Percentiles rank a stretch among this genome's conserved stretches.
Evolutionary conservation across 768 basidiomycete species (phyloP).

Genomic region (Russula compacta): DNA sequence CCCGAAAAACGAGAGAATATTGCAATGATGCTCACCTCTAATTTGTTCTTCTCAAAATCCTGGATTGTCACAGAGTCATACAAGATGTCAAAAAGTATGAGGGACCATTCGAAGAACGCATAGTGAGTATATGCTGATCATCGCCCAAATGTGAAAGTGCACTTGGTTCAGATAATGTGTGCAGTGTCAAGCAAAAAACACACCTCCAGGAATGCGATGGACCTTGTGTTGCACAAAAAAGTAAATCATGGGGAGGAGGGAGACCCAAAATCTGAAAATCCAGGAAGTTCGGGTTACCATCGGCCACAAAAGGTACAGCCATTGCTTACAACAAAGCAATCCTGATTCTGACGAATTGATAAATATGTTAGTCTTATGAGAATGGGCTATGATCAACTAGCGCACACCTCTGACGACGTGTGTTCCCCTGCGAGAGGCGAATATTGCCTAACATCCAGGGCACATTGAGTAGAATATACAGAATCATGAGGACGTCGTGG

Average conservation of each 20-base stretch:
- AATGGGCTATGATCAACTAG: neutral
- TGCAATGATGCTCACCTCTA: constrained; percentile 37
- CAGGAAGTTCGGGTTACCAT: neutral
- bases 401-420: constrained; percentile 45
- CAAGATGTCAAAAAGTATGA: constrained; percentile 63
- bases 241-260: constrained; percentile 67
- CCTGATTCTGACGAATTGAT: constrained; percentile 33
- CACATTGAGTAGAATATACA: constrained; percentile 73
- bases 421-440: constrained; percentile 44
- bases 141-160: neutral
- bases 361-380: neutral
- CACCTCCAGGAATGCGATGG: constrained; percentile 68
- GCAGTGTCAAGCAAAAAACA: constrained; percentile 15
- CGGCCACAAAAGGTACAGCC: neutral
- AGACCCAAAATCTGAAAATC: constrained; percentile 55
- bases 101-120: constrained; percentile 80
- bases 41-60: constrained; percentile 46
- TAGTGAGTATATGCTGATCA: constrained; percentile 73
- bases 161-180: neutral
- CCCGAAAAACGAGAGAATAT: neutral
- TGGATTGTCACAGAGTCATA: constrained; percentile 60
- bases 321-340: constrained; percentile 42
- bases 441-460: constrained; percentile 79
- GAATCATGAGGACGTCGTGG: constrained; percentile 84
- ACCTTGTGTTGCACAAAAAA: constrained; percentile 85